Evolutionary conservation across 805 yeast species (phyloP).

Genomic region (Pachysolen tannophilus): DNA sequence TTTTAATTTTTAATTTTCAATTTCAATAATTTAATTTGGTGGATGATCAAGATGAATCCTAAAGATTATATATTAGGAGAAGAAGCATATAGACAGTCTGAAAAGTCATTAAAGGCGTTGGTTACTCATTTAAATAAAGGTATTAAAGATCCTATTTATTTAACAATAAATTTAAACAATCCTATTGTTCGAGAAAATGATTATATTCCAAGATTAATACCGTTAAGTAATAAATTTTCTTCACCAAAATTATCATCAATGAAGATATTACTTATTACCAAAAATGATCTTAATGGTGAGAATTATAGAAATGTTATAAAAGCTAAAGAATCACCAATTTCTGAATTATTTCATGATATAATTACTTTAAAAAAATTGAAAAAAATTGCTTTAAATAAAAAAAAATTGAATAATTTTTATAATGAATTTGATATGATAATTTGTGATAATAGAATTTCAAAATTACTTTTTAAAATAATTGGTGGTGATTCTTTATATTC

Average conservation of each 20-base stretch:
- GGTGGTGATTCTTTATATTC: constrained; percentile 49
- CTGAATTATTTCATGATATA: constrained; percentile 54
- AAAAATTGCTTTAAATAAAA: constrained; percentile 33
- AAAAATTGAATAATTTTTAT: constrained; percentile 38
- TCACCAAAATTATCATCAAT: constrained; percentile 39
- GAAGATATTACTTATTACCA: constrained; percentile 56
- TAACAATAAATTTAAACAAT: constrained; percentile 40
- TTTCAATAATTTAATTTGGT: too few relatives aligned
- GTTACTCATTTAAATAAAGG: constrained; percentile 20
- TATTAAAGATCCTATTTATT: constrained; percentile 22
- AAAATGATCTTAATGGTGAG: constrained; percentile 66
- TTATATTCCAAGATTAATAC: constrained; percentile 49
- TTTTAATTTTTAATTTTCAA: too few relatives aligned
- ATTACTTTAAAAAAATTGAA: constrained; percentile 51
- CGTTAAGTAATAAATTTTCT: constrained; percentile 44
- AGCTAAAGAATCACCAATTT: constrained; percentile 43
- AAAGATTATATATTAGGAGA: constrained; percentile 11
- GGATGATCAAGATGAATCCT: not conserved
- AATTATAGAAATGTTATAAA: constrained; percentile 43
- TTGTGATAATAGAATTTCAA: constrained; percentile 62
- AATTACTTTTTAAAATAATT: constrained; percentile 47
- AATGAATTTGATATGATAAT: constrained; percentile 61
- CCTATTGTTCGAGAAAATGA: constrained; percentile 38
- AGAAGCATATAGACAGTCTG: constrained; percentile 11
- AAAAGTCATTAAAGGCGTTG: constrained; percentile 22